Evolutionary conservation across 768 basidiomycete species (phyloP), one percentile per base, ranked within the genome.

Genomic region (Tylopilus intermedius): DNA sequence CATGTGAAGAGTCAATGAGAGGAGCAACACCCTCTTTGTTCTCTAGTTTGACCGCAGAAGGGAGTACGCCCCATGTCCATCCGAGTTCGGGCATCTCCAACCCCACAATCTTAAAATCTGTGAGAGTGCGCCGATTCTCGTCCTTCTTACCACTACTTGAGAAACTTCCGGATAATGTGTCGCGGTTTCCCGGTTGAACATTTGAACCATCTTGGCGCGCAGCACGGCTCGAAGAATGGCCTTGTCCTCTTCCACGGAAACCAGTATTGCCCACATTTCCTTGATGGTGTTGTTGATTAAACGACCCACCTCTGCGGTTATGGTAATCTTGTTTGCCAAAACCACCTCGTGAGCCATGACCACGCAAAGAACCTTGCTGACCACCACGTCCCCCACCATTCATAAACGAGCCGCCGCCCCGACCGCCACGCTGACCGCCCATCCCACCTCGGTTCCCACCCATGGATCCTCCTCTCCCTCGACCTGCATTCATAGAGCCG

Each of bases 61-160:
- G 81, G 47, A 82, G 63, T 47, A 74, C 60, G 55, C 93, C 92
- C 95, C 95, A 97, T 46, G 76, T 79, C 95, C 95, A 97, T 59
- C 73, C 75, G 53, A 96, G 74, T 59, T 87, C 84, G 61, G 77
- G 82, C 59, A 96, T 87, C 67, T 90, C 84, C 60, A 97, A 77
- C 26, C 89, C 94, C 64, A 94, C 77, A 67, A 99, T 93, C 74
- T 95, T 91, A 81, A 99, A 99, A 74, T 98, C 95, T 35, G 94
- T 97, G 61, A 99, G 83, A 29, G 94, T 96, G 62, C 91, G 83
- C 64, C 86, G 82, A 67, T 88, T 87, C 70, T 92, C 90, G 66
- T 90, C 88, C 71, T 86, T 88, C 79, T 90, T 90, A 78, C 84
- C 83, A 64, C 71, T 65, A 45, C 70, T 70, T 62, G 76, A 70